These are phyloP conservation scores for Penicillium sp. DNA, from an alignment of 2,329 filamentous ascomycete genomes.

Conservation along the genomic window DNA sequence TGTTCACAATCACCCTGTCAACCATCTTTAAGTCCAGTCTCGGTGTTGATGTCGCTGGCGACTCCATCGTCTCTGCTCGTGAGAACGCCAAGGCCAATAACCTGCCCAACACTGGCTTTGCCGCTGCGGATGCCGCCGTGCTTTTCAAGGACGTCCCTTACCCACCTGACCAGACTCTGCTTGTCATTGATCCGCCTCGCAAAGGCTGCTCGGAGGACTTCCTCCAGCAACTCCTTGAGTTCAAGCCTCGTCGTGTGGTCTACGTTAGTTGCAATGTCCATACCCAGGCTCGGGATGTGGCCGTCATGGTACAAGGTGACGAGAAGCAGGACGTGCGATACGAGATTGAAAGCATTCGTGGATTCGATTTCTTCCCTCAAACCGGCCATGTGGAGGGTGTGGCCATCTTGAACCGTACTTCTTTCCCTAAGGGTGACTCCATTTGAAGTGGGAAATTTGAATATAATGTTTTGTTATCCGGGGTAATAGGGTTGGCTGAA, in stretches of 20 bases:
- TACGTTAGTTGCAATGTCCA: slow-evolving; percentile 99
- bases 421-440: slow-evolving; percentile 23
- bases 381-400: slow-evolving; percentile 72
- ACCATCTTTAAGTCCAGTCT: slow-evolving; percentile 78
- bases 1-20: slow-evolving; percentile 94
- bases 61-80: slow-evolving; percentile 78
- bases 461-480: background rate
- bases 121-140: slow-evolving; percentile 83
- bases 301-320: slow-evolving; percentile 76
- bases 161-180: slow-evolving; percentile 79
- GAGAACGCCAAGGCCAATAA: slow-evolving; percentile 80
- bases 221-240: slow-evolving; percentile 77
- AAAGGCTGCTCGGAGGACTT: slow-evolving; percentile 93
- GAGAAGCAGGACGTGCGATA: slow-evolving; percentile 60
- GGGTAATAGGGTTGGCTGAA: background rate
- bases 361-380: slow-evolving; percentile 98
- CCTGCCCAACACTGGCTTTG: slow-evolving; percentile 78
- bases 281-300: slow-evolving; percentile 92
- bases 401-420: slow-evolving; percentile 59
- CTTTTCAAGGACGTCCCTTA: slow-evolving; percentile 81
- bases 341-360: slow-evolving; percentile 85
- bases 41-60: slow-evolving; percentile 85
- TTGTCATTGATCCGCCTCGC: slow-evolving; percentile 95
- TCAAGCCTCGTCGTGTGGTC: slow-evolving; percentile 78
- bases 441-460: background rate